These are phyloP conservation scores for Rubroshorea leprosula DNA, from an alignment of 345 rosid species.

Conservation along the genomic window DNA sequence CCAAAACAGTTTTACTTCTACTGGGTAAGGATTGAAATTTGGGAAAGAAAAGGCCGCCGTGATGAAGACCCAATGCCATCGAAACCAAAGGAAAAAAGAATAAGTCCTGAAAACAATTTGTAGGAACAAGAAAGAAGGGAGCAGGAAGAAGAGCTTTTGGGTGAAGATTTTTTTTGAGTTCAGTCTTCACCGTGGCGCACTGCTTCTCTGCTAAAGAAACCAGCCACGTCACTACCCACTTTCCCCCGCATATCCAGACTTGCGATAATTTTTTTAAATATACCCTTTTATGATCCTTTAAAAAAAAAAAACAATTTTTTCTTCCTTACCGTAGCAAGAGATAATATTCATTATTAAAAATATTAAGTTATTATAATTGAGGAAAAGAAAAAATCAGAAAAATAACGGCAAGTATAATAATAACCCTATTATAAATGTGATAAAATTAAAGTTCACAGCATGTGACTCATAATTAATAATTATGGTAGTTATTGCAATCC, in stretches of 20 bases:
- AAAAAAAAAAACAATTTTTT: too few relatives aligned
- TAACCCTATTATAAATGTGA: too few relatives aligned
- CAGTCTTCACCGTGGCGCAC: too few relatives aligned
- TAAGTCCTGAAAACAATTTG: constrained; percentile 16
- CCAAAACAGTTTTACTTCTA: constrained; percentile 37
- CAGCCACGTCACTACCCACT: constrained; percentile 29
- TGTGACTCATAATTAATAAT: too few relatives aligned
- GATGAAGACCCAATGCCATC: constrained; percentile 27
- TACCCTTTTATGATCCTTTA: too few relatives aligned
- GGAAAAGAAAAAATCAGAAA: too few relatives aligned
- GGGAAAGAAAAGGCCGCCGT: constrained; percentile 14
- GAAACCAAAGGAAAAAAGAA: constrained; percentile 10
- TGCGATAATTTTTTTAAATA: background rate
- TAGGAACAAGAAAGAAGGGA: background rate
- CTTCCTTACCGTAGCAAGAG: too few relatives aligned
- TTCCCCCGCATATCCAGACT: background rate
- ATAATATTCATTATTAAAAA: too few relatives aligned
- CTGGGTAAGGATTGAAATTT: constrained; percentile 20
- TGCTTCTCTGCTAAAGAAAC: constrained; percentile 19
- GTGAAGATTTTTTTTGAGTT: background rate
- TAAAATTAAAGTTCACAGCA: too few relatives aligned
- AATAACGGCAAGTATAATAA: too few relatives aligned
- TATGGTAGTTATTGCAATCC: too few relatives aligned
- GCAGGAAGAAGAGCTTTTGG: background rate
- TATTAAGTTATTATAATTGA: too few relatives aligned